A percentile compares a stretch with the other conserved stretches of the same genome.
Conservation (phyloP, 768 basidiomycete species). For the Hortiboletus campestris region DNA sequence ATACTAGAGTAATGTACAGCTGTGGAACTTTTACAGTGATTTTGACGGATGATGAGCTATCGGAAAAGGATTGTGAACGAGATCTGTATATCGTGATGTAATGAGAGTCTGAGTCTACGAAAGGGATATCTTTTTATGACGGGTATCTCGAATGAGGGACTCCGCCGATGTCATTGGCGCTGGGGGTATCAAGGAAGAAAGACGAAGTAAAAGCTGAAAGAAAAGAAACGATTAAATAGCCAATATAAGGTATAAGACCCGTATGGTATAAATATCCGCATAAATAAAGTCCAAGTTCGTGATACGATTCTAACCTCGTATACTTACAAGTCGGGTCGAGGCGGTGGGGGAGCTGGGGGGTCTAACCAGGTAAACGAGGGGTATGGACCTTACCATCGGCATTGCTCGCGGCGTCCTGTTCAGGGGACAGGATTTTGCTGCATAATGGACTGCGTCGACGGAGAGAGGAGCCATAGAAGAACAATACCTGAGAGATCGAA, state of each 20-base stretch:
- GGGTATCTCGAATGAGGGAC: neutral
- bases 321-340: neutral
- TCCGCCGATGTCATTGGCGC: neutral
- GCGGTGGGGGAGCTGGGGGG: neutral
- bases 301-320: constrained; percentile 2
- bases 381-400: neutral
- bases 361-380: neutral
- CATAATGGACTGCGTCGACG: constrained; percentile 25
- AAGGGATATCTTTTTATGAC: neutral
- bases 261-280: neutral
- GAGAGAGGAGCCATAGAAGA: constrained; percentile 31
- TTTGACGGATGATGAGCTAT: neutral
- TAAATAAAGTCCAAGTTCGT: neutral
- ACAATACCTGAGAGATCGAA: constrained; percentile 19
- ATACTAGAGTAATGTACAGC: too few relatives aligned
- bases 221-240: neutral
- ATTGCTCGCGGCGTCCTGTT: neutral
- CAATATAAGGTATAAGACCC: too few relatives aligned
- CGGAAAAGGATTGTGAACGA: neutral
- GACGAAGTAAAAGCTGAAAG: neutral
- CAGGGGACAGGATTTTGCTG: constrained; percentile 8
- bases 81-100: neutral
- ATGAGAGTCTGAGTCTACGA: neutral
- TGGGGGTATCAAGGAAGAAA: neutral
- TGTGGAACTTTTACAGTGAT: too few relatives aligned